Percentiles rank a stretch among this genome's conserved stretches.
Evolutionary conservation across 192 early-diverging fungal species (phyloP).

Genomic region (Coemansia sp.): DNA sequence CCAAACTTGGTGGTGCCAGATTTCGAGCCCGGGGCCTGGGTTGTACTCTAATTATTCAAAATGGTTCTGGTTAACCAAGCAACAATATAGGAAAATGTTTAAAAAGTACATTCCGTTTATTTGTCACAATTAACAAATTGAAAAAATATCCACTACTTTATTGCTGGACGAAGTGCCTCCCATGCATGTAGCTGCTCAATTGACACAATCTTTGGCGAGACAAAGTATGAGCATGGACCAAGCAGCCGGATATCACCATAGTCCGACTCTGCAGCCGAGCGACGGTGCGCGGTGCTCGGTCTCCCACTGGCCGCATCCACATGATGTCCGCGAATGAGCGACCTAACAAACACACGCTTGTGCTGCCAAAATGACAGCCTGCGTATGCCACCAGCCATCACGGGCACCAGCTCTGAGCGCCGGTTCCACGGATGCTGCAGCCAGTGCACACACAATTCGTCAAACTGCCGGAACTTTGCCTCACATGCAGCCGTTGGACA

Average conservation of each 20-base stretch:
- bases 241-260: constrained; percentile 30
- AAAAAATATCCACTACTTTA: too few relatives aligned
- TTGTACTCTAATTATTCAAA: too few relatives aligned
- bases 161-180: constrained; percentile 6
- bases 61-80: too few relatives aligned
- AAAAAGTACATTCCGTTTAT: too few relatives aligned
- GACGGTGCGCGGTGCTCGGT: background rate
- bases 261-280: constrained; percentile 6
- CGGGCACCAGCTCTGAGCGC: constrained; percentile 25
- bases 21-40: too few relatives aligned
- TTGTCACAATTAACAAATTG: too few relatives aligned
- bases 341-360: constrained; percentile 26
- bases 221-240: constrained; percentile 33
- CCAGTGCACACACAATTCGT: constrained; percentile 26
- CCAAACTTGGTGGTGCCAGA: too few relatives aligned
- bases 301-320: background rate
- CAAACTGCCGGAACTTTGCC: constrained; percentile 13
- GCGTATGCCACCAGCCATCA: constrained; percentile 29
- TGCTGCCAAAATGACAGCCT: constrained; percentile 39
- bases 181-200: constrained; percentile 22
- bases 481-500: constrained; percentile 32
- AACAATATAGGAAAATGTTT: too few relatives aligned
- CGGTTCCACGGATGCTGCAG: constrained; percentile 38
- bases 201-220: constrained; percentile 27
- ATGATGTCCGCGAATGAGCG: constrained; percentile 30